Percentiles rank a stretch among this genome's conserved stretches.
These are phyloP conservation scores for Dovyalis caffra DNA, from an alignment of 345 rosid species.

Conservation along the genomic window DNA sequence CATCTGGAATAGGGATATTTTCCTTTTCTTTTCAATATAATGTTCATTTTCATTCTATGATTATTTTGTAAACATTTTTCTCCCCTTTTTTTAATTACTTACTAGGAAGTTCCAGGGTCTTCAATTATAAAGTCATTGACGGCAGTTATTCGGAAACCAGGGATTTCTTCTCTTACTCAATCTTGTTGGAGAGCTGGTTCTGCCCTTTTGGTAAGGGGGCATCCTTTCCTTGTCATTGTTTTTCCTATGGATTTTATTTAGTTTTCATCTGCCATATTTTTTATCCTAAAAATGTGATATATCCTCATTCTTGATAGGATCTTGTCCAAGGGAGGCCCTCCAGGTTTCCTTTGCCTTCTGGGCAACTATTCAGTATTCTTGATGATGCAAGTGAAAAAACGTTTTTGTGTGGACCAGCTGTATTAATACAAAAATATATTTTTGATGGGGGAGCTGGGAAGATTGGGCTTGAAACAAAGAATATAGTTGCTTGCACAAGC, in stretches of 20 bases:
- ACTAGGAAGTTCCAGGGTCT: conserved; percentile 69
- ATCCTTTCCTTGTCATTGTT: conserved; percentile 8
- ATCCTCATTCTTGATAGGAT: conserved; percentile 52
- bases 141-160: conserved; percentile 63
- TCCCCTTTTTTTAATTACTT: conserved; percentile 8
- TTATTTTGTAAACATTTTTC: not conserved
- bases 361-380: conserved; percentile 72
- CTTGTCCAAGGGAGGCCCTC: conserved; percentile 65
- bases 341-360: conserved; percentile 73
- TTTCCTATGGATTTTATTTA: conserved; percentile 5
- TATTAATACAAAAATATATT: conserved; percentile 76
- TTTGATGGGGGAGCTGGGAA: conserved; percentile 85
- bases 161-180: conserved; percentile 65
- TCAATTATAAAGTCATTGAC: conserved; percentile 59
- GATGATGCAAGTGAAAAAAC: conserved; percentile 97
- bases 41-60: not conserved
- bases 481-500: conserved; percentile 80
- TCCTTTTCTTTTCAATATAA: not conserved
- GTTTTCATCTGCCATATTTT: not conserved
- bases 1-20: not conserved
- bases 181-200: conserved; percentile 77
- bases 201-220: conserved; percentile 64
- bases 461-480: conserved; percentile 77
- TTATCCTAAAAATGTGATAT: conserved; percentile 7
- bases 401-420: conserved; percentile 66